Evolutionary conservation across 495 filamentous ascomycete species (phyloP).

Genomic region (Penicillium coffeae): DNA sequence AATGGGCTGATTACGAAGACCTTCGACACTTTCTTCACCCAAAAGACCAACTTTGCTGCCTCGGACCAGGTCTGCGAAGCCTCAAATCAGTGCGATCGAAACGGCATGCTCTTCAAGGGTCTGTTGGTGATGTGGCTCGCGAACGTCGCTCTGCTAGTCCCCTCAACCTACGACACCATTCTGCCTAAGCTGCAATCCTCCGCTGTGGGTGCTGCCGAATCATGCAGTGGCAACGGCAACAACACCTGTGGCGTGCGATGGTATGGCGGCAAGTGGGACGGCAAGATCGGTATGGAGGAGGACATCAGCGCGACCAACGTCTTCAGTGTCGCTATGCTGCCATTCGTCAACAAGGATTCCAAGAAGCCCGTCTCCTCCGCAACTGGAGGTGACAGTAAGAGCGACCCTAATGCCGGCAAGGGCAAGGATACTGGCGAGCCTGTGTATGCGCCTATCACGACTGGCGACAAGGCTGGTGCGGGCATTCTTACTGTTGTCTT

Average conservation of each 20-base stretch:
- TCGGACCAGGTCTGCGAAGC: slow-evolving; percentile 68
- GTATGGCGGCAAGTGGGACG: slow-evolving; percentile 60
- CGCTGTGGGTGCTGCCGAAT: slow-evolving; percentile 61
- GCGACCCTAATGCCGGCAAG: slow-evolving; percentile 13
- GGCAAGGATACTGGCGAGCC: background rate
- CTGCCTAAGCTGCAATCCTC: slow-evolving; percentile 62
- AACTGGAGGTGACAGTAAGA: slow-evolving; percentile 21
- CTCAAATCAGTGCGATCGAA: slow-evolving; percentile 55
- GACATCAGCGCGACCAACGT: slow-evolving; percentile 54
- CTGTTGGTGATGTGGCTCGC: slow-evolving; percentile 75
- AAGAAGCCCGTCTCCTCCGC: slow-evolving; percentile 7
- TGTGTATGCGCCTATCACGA: background rate
- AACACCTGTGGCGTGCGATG: slow-evolving; percentile 73
- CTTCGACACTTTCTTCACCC: slow-evolving; percentile 46
- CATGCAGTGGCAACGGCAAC: slow-evolving; percentile 60
- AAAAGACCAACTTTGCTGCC: slow-evolving; percentile 41
- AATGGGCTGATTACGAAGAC: slow-evolving; percentile 52
- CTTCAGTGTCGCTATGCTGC: slow-evolving; percentile 34
- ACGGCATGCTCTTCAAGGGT: slow-evolving; percentile 79
- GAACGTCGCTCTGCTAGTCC: slow-evolving; percentile 59
- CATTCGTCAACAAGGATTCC: slow-evolving; percentile 15
- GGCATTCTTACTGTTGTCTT: slow-evolving; percentile 46
- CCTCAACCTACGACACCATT: slow-evolving; percentile 58
- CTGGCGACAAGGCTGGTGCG: slow-evolving; percentile 15
- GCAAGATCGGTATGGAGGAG: slow-evolving; percentile 54